Conservation (phyloP, 2,329 filamentous ascomycete genomes). For the Thermothelomyces thermophilus region DNA sequence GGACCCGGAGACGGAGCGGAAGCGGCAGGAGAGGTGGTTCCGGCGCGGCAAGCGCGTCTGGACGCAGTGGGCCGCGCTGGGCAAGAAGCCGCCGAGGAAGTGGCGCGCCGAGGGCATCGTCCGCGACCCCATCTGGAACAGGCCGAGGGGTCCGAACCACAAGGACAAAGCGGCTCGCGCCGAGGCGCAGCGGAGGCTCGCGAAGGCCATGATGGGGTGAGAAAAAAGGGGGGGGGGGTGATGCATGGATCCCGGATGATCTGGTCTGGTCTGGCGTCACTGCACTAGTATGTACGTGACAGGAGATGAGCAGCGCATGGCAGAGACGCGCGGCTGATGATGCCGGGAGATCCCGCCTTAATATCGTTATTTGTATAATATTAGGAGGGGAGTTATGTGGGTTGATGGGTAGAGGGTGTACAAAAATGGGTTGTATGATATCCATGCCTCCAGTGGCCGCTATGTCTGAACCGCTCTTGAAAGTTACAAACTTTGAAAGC, state of each 20-base stretch:
- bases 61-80: constrained; percentile 52
- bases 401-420: neutral
- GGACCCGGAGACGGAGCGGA: constrained; percentile 46
- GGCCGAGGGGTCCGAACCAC: constrained; percentile 9
- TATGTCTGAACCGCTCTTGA: too few species aligned
- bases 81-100: constrained; percentile 53
- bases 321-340: too few species aligned
- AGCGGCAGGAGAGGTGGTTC: constrained; percentile 56
- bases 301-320: too few species aligned
- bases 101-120: constrained; percentile 53
- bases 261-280: too few species aligned
- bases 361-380: too few species aligned
- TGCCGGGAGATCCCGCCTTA: too few species aligned
- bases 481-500: too few species aligned
- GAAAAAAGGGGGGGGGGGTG: neutral
- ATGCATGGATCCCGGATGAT: too few species aligned
- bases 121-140: constrained; percentile 33
- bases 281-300: too few species aligned
- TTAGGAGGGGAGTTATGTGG: too few species aligned
- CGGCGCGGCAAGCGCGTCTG: constrained; percentile 54
- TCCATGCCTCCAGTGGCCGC: neutral
- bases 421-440: neutral
- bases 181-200: constrained; percentile 13
- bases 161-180: constrained; percentile 8
- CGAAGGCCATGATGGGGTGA: constrained; percentile 11